Conservation (phyloP, 2,329 filamentous ascomycete species). For the Nigrospora osmanthi region DNA sequence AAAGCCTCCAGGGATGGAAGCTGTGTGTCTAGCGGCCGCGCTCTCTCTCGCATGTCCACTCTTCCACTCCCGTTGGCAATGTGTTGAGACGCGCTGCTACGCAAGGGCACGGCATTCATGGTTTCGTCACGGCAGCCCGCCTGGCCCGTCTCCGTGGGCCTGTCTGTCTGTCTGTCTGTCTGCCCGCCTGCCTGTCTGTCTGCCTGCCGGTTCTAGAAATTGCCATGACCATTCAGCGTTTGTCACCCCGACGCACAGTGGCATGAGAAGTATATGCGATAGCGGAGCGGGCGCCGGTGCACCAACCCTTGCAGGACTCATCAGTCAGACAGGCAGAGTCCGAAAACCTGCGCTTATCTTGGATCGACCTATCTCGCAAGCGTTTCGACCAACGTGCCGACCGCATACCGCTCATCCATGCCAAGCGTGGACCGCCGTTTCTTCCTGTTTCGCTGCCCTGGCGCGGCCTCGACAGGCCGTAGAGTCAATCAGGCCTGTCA, state of each 20-base stretch:
- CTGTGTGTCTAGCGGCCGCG: no score
- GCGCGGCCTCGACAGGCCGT: not conserved
- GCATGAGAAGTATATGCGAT: no score
- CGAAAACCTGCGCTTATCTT: not conserved
- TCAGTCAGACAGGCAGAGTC: no score
- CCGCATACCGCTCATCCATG: not conserved
- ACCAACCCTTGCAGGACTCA: no score
- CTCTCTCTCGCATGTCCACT: not conserved
- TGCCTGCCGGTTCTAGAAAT: no score
- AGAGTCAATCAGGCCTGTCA: not conserved
- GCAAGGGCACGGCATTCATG: not conserved
- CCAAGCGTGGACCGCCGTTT: not conserved
- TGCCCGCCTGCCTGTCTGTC: not conserved
- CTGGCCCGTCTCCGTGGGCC: not conserved
- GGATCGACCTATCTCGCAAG: not conserved
- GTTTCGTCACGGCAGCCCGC: not conserved
- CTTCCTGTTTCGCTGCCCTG: not conserved
- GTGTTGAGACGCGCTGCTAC: not conserved
- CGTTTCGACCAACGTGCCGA: not conserved
- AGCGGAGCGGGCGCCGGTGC: no score
- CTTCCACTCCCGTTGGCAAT: not conserved
- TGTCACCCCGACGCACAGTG: no score
- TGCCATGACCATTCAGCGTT: no score
- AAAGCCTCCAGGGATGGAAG: not conserved
- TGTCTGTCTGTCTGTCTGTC: no score